phyloP scores from a whole-genome alignment of 306 rosid genomes.

The Vigna nakashimae region DNA sequence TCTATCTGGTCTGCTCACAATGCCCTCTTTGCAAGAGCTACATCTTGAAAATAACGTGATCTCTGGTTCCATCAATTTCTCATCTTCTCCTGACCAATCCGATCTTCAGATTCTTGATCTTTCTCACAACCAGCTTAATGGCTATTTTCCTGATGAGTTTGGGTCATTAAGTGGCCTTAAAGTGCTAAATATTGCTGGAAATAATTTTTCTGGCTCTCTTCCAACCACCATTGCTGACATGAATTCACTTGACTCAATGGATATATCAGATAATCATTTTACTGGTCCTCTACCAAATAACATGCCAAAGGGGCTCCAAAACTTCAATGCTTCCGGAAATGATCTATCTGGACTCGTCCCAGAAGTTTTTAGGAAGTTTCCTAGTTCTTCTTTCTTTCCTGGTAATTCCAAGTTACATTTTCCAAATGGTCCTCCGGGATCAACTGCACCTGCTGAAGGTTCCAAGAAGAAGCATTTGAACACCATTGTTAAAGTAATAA shows the following conservation, averaged over 20 bases:
- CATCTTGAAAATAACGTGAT: constrained; percentile 76
- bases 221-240: constrained; percentile 78
- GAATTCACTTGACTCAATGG: constrained; percentile 65
- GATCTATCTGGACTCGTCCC: constrained; percentile 91
- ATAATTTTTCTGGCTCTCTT: constrained; percentile 89
- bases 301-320: constrained; percentile 61
- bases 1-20: constrained; percentile 60
- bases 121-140: constrained; percentile 76
- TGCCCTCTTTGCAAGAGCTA: constrained; percentile 87
- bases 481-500: constrained; percentile 79
- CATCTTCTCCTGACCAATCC: constrained; percentile 60
- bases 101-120: constrained; percentile 85
- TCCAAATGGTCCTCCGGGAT: constrained; percentile 70
- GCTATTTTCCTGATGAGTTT: constrained; percentile 88
- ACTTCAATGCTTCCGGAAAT: constrained; percentile 86
- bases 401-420: constrained; percentile 69
- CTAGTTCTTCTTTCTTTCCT: constrained; percentile 85
- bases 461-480: constrained; percentile 66
- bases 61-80: constrained; percentile 65
- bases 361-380: constrained; percentile 74
- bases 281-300: constrained; percentile 85
- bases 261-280: constrained; percentile 82
- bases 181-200: constrained; percentile 81
- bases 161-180: constrained; percentile 66
- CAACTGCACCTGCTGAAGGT: constrained; percentile 47